These are phyloP conservation scores for Neonectria ditissima DNA, from an alignment of 2,329 filamentous ascomycete genomes.

Conservation along the genomic window DNA sequence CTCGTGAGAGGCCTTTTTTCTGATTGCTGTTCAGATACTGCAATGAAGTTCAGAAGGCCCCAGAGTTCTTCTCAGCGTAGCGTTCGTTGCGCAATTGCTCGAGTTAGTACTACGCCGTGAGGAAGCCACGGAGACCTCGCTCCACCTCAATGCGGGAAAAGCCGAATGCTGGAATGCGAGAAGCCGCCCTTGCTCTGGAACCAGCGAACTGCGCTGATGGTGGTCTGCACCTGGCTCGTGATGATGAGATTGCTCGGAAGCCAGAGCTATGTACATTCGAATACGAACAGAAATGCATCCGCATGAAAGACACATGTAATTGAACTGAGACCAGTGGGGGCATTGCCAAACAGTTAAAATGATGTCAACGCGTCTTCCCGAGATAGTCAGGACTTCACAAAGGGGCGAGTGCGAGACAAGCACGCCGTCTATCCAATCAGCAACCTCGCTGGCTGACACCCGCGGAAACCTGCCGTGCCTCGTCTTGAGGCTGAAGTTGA, in stretches of 20 bases:
- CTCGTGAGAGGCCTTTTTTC: not conserved
- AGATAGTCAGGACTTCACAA: not conserved
- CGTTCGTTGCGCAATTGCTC: not conserved
- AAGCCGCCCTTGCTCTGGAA: not conserved
- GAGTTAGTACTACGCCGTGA: not conserved
- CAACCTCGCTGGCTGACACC: not conserved
- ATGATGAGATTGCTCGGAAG: not conserved
- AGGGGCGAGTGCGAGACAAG: not conserved
- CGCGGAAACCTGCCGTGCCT: not conserved
- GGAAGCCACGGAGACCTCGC: not conserved
- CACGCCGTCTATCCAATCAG: not conserved
- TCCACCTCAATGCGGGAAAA: conserved; percentile 4
- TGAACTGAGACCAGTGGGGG: conserved; percentile 6
- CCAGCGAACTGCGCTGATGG: not conserved
- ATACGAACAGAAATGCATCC: not conserved
- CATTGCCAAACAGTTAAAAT: not conserved
- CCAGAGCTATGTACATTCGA: not conserved
- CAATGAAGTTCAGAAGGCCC: too few relatives aligned
- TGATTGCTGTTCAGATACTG: not conserved
- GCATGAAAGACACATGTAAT: not conserved
- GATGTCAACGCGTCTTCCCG: not conserved
- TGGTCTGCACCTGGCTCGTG: not conserved
- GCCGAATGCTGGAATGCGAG: not conserved
- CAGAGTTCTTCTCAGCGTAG: not conserved
- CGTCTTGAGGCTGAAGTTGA: conserved; percentile 1